Evolutionary conservation across 2,329 filamentous ascomycete species (phyloP).

Genomic region (Hansfordia pulvinata): DNA sequence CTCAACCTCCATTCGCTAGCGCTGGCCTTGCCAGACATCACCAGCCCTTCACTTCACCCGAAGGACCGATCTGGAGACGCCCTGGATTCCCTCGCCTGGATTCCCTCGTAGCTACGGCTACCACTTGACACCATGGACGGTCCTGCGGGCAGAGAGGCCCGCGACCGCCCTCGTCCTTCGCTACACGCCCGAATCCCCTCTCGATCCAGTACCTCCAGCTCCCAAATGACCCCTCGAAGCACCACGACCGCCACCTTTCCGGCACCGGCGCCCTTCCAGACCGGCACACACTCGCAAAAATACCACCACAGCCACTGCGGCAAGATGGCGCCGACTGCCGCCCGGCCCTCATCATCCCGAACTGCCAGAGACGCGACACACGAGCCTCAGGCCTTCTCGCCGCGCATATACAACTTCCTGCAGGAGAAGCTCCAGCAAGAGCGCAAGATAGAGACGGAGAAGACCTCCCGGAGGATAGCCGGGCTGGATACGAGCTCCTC

Average conservation of each 20-base stretch:
- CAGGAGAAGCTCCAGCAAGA: slow-evolving; percentile 41
- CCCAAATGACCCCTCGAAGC: neutral
- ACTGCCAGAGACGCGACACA: slow-evolving; percentile 26
- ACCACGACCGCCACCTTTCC: neutral
- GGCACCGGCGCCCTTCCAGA: slow-evolving; percentile 13
- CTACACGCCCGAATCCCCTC: too few species aligned
- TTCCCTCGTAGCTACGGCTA: too few species aligned
- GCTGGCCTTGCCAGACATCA: too few species aligned
- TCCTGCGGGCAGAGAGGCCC: too few species aligned
- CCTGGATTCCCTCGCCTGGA: too few species aligned
- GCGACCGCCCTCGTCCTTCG: too few species aligned
- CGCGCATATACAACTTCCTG: slow-evolving; percentile 33
- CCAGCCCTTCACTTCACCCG: too few species aligned
- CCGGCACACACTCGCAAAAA: slow-evolving; percentile 21
- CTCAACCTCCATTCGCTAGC: too few species aligned
- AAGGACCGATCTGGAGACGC: too few species aligned
- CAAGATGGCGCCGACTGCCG: slow-evolving; percentile 7
- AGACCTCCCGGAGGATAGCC: slow-evolving; percentile 21
- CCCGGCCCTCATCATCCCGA: slow-evolving; percentile 13
- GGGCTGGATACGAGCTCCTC: slow-evolving; percentile 22
- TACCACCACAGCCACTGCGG: slow-evolving; percentile 24
- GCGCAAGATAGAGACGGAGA: slow-evolving; percentile 33
- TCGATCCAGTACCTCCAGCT: too few species aligned
- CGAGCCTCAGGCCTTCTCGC: slow-evolving; percentile 24
- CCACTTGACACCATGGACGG: too few species aligned